phyloP scores from a whole-genome alignment of 352 stramenopile species.

The Elongisporangium anandrum region DNA sequence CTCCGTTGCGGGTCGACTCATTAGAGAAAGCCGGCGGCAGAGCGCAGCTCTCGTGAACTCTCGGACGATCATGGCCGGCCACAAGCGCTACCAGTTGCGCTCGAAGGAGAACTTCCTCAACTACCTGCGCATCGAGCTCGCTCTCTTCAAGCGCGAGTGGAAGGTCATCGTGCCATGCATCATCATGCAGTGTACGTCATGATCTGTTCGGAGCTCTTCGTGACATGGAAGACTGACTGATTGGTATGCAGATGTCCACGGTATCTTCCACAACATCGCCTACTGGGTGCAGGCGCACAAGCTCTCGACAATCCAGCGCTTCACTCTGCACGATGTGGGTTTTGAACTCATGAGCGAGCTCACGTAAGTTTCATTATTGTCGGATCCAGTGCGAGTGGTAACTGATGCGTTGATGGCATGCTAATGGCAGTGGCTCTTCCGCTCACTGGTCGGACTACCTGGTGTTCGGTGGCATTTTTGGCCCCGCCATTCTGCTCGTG shows the following conservation, averaged over 20 bases:
- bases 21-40: background rate
- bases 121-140: constrained; percentile 60
- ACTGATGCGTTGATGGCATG: constrained; percentile 5
- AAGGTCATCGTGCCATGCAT: constrained; percentile 68
- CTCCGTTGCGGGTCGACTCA: background rate
- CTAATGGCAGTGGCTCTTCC: constrained; percentile 25
- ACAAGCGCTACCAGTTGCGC: constrained; percentile 45
- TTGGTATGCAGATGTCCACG: constrained; percentile 50
- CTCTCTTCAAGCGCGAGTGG: constrained; percentile 61
- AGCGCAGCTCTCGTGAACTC: background rate
- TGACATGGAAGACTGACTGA: background rate
- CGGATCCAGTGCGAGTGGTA: too few relatives aligned
- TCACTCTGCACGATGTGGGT: constrained; percentile 71
- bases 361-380: constrained; percentile 23
- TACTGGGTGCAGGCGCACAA: constrained; percentile 81
- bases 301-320: constrained; percentile 62
- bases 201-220: background rate
- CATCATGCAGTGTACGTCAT: constrained; percentile 75
- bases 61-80: background rate
- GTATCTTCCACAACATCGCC: constrained; percentile 81
- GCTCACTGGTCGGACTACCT: constrained; percentile 65
- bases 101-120: constrained; percentile 52
- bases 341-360: constrained; percentile 73
- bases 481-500: constrained; percentile 62
- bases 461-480: constrained; percentile 73